phyloP scores from a whole-genome alignment of 441 rosid species.

The Viola pubescens region DNA sequence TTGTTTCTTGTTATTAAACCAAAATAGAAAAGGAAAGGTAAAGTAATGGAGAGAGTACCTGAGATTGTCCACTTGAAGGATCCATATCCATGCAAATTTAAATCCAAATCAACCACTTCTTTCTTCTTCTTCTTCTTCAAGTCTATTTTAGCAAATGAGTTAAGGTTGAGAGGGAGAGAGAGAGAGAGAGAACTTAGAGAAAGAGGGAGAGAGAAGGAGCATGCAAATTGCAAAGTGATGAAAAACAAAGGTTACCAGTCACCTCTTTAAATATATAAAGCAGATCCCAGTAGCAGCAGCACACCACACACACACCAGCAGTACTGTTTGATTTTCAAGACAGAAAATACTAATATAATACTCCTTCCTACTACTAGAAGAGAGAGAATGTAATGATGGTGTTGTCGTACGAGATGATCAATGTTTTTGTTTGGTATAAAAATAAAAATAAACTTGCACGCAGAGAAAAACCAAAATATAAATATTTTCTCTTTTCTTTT shows the following conservation, averaged over 20 bases:
- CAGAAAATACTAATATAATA: no score
- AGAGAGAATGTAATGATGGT: constrained; percentile 14
- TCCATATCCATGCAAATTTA: constrained; percentile 45
- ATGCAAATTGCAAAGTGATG: neutral
- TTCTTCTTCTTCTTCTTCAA: neutral
- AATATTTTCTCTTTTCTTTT: neutral
- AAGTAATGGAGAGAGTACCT: constrained; percentile 24
- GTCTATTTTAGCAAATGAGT: neutral
- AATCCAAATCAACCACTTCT: constrained; percentile 3
- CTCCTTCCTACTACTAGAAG: neutral
- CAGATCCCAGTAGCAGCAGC: constrained; percentile 1
- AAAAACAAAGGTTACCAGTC: neutral
- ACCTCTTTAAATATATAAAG: constrained; percentile 21
- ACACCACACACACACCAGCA: no score
- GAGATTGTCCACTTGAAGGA: constrained; percentile 41
- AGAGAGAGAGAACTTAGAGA: constrained; percentile 11
- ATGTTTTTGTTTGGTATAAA: neutral
- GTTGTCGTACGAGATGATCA: constrained; percentile 27
- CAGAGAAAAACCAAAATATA: constrained; percentile 22
- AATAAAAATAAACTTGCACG: constrained; percentile 22
- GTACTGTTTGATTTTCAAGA: no score
- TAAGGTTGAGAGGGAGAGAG: neutral
- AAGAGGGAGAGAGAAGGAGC: constrained; percentile 4
- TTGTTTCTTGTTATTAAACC: no score
- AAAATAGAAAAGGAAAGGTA: constrained; percentile 4